phyloP scores from a whole-genome alignment of 148 eudicot genomes.

The Cornus suecica region DNA sequence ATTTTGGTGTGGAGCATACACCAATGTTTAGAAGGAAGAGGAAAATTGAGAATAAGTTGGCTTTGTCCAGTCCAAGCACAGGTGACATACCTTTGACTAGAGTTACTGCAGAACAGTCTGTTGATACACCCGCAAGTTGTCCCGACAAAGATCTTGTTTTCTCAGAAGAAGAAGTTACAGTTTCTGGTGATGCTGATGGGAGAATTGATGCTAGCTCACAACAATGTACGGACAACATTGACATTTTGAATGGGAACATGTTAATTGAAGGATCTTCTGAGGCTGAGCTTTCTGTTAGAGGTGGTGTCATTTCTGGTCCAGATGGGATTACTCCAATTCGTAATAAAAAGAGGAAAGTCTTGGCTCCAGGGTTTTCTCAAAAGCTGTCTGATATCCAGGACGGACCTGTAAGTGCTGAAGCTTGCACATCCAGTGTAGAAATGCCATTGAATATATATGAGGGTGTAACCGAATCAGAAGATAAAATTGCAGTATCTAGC shows the following conservation, averaged over 20 bases:
- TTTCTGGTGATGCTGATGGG: conserved; percentile 21
- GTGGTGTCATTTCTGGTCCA: conserved; percentile 18
- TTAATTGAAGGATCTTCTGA: conserved; percentile 16
- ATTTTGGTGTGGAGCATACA: conserved; percentile 22
- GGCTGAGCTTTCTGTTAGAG: conserved; percentile 12
- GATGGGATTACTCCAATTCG: conserved; percentile 19
- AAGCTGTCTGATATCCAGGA: conserved; percentile 26
- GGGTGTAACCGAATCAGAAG: conserved; percentile 11
- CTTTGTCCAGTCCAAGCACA: conserved; percentile 19
- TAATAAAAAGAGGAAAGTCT: conserved; percentile 38
- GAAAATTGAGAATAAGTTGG: conserved; percentile 25
- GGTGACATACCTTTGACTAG: conserved; percentile 12
- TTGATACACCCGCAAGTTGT: conserved; percentile 15
- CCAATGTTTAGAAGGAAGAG: conserved; percentile 33
- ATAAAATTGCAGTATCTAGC: conserved; percentile 12
- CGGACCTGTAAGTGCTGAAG: conserved; percentile 16
- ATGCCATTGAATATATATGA: conserved; percentile 17
- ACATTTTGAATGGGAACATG: conserved; percentile 8
- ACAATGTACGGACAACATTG: conserved; percentile 8
- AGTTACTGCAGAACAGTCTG: conserved; percentile 13
- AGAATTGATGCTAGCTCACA: conserved; percentile 14
- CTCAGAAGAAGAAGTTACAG: conserved; percentile 24
- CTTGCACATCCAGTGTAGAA: conserved; percentile 13
- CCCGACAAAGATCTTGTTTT: conserved; percentile 18
- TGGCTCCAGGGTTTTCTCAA: conserved; percentile 19